Base-by-base conservation (phyloP, 257 asterid genomes). In the Solanum tarijense region DNA sequence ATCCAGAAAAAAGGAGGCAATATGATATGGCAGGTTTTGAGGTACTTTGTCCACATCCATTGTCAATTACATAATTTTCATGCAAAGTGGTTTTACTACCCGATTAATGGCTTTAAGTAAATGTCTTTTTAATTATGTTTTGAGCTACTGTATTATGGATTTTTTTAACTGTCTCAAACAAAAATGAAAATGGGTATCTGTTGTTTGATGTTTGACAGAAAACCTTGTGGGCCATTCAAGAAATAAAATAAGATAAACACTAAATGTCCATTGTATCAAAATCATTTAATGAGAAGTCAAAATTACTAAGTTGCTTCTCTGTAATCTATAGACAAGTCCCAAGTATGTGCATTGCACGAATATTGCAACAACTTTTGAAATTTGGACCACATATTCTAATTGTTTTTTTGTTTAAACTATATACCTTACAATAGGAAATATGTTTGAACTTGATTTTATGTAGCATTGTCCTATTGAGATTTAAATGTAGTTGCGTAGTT, bases 1-100 rank as follows among this genome's bases (percentile, higher is more conserved):
- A 97, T 89, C 99, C 99, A 32, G 99, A 95, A 92, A 97, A 96
- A 93, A 94, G 95, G 90, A 94, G 99, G 92, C 99, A 97, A 81
- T 97, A 95, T 86, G 98, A 97, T 90, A 92, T 83, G 92, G 92
- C 96, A 43, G 99, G 99, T 89, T 97, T 97, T 93, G 99, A 97
- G 98, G 99, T 97, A 91, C 87, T 86, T 68, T 48, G 69, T 31
- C 29, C 31, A 18, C 7, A 35, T 31, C 43, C 86, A 3, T 27
- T 52, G 31, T 75, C 83, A 36, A 36, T 39, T 75, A 74, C 83
- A 74, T 21, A 74, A 21, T 74, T 74, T 36, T 10, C 52, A 74
- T 36, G 52, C 83, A 74, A 74, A 14, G 75, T 69, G 29, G 81
- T 72, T 72, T 72, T 74, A 74, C 25, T n/a, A 36, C 83, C 2